phyloP scores from a whole-genome alignment of 1,139 yeast species.

The Saccharomyces hybrid region DNA sequence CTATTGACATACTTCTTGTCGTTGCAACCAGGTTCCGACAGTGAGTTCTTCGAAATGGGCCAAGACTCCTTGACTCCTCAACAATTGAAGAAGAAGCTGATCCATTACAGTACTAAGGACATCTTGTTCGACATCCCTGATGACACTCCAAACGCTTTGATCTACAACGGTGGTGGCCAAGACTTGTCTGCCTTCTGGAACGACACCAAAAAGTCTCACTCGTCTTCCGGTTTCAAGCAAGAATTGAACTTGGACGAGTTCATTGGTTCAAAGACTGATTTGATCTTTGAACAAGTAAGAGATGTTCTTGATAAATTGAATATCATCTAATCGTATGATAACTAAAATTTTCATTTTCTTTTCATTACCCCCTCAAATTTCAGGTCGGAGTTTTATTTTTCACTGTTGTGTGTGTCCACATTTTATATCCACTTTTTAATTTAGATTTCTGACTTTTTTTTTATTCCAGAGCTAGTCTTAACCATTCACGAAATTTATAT shows the following conservation, averaged over 20 bases:
- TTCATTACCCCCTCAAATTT: neutral
- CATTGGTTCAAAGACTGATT: slow-evolving; percentile 18
- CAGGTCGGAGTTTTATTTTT: neutral
- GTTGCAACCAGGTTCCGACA: slow-evolving; percentile 77
- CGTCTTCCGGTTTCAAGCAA: neutral
- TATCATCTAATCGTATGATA: slow-evolving; percentile 11
- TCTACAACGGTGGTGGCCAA: slow-evolving; percentile 89
- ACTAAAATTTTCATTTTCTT: neutral
- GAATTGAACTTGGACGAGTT: slow-evolving; percentile 10
- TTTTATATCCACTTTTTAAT: neutral
- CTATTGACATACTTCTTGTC: slow-evolving; percentile 82
- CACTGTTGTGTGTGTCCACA: neutral
- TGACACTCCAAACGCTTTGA: slow-evolving; percentile 82
- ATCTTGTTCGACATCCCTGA: slow-evolving; percentile 60
- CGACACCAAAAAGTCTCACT: slow-evolving; percentile 1
- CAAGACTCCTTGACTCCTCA: slow-evolving; percentile 67
- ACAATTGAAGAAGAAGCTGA: slow-evolving; percentile 80
- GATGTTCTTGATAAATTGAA: slow-evolving; percentile 18
- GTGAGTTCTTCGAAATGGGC: slow-evolving; percentile 54
- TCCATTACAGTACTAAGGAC: slow-evolving; percentile 69
- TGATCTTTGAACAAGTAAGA: slow-evolving; percentile 20
- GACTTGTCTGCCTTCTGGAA: slow-evolving; percentile 70
- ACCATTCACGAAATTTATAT: neutral
- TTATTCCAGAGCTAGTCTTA: neutral
- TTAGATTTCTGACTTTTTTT: neutral